Evolutionary conservation across 192 early-diverging fungal genomes (phyloP).

Genomic region (Jimgerdemannia lactiflua): DNA sequence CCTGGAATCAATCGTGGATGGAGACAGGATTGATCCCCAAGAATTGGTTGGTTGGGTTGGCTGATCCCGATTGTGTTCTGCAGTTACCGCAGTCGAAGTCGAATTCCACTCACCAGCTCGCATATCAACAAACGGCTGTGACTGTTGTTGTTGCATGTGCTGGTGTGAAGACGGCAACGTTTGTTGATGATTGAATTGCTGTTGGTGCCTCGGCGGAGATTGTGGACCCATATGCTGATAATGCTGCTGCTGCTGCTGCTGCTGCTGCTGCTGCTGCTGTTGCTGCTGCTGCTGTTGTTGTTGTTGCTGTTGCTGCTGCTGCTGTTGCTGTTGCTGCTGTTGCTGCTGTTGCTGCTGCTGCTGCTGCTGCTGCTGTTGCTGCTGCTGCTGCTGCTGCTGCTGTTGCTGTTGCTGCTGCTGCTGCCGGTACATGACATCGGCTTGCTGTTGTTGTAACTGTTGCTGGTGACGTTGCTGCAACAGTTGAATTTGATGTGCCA

Average conservation of each 20-base stretch:
- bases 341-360: not conserved
- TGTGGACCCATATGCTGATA: constrained; percentile 11
- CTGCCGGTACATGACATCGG: not conserved
- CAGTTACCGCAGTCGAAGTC: not conserved
- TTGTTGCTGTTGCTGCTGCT: not conserved
- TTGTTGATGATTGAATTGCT: constrained; percentile 20
- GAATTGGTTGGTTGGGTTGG: not conserved
- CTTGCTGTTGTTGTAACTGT: not conserved
- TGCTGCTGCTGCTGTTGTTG: not conserved
- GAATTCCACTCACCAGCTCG: not conserved
- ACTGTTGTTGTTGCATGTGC: not conserved
- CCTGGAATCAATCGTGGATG: not conserved
- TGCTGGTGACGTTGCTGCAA: constrained; percentile 4
- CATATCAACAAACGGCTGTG: not conserved
- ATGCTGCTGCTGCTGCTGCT: not conserved
- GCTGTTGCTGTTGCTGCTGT: not conserved
- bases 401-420: not conserved
- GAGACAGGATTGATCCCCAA: not conserved
- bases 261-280: not conserved
- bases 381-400: constrained; percentile 1
- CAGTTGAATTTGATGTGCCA: constrained; percentile 1
- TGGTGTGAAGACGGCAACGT: not conserved
- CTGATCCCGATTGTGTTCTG: not conserved
- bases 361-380: not conserved
- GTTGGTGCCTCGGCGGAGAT: constrained; percentile 16